A percentile compares a stretch with the other conserved stretches of the same genome.
Evolutionary conservation across 2,329 filamentous ascomycete genomes (phyloP).

Genomic region (Madurella mycetomatis): DNA sequence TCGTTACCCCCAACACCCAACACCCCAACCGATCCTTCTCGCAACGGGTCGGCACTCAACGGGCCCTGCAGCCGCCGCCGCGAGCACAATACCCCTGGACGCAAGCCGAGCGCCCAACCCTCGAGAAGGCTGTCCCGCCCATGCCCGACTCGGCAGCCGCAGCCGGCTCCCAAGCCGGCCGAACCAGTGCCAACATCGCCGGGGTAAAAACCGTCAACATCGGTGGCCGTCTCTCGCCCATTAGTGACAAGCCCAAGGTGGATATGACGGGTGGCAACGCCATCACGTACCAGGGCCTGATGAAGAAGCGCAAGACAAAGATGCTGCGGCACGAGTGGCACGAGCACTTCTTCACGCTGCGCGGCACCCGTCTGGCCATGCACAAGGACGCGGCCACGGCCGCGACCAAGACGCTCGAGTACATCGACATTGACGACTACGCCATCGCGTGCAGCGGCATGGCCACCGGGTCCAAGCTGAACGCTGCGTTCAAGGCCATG

Average conservation of each 20-base stretch:
- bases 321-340: slow-evolving; percentile 92
- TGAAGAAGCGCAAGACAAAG: slow-evolving; percentile 89
- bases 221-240: slow-evolving; percentile 30
- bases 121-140: slow-evolving; percentile 44
- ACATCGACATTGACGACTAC: slow-evolving; percentile 85
- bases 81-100: slow-evolving; percentile 55
- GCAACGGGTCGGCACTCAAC: slow-evolving; percentile 34
- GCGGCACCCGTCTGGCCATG: slow-evolving; percentile 69
- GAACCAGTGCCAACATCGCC: slow-evolving; percentile 18
- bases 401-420: slow-evolving; percentile 62
- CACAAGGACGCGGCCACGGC: slow-evolving; percentile 57
- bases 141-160: slow-evolving; percentile 24
- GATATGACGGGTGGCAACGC: slow-evolving; percentile 42
- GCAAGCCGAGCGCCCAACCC: slow-evolving; percentile 40
- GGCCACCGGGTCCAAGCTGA: slow-evolving; percentile 71
- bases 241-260: slow-evolving; percentile 29
- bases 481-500: slow-evolving; percentile 80
- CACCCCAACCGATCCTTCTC: slow-evolving; percentile 34
- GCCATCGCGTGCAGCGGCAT: slow-evolving; percentile 78
- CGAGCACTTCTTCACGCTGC: slow-evolving; percentile 84
- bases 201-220: slow-evolving; percentile 23
- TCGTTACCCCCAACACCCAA: slow-evolving; percentile 25
- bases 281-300: slow-evolving; percentile 73
- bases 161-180: slow-evolving; percentile 20
- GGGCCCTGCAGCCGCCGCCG: slow-evolving; percentile 48